Conservation (phyloP, 1,284 basidiomycete genomes). For the Porodaedalea pini region DNA sequence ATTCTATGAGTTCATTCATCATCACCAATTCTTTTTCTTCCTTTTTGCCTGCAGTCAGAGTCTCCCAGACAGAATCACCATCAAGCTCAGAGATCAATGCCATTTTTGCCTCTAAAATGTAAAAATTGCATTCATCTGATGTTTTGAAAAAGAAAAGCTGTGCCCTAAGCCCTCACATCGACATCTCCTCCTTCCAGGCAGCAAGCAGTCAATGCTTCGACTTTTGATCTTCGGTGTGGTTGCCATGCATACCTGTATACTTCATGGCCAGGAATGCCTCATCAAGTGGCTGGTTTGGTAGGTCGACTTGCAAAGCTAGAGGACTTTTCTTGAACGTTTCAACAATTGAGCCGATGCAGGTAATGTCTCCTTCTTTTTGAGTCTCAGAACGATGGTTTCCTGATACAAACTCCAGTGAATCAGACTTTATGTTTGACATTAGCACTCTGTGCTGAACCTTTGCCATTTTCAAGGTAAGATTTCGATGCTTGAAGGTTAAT, state of each 20-base stretch:
- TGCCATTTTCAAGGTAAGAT: neutral
- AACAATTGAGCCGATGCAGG: neutral
- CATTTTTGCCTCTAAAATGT: neutral
- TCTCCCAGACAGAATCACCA: conserved; percentile 18
- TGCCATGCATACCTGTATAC: neutral
- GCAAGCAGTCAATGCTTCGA: neutral
- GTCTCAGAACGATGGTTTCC: conserved; percentile 9
- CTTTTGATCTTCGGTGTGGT: conserved; percentile 18
- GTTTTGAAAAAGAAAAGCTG: neutral
- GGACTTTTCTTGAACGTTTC: conserved; percentile 5
- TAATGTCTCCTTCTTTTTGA: conserved; percentile 1
- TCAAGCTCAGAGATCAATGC: neutral
- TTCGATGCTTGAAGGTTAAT: neutral
- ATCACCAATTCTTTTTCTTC: neutral
- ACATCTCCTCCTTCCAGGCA: neutral
- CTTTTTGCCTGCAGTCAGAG: conserved; percentile 13
- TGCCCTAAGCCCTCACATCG: neutral
- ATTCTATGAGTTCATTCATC: conserved; percentile 4
- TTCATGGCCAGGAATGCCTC: neutral
- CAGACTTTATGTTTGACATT: neutral
- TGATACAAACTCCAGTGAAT: conserved; percentile 6
- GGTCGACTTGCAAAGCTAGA: neutral
- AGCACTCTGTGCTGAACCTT: too few relatives aligned
- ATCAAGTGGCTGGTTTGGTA: neutral
- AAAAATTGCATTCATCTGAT: neutral